phyloP scores from a whole-genome alignment of 441 rosid genomes.

The Flueggea neowawraea region DNA sequence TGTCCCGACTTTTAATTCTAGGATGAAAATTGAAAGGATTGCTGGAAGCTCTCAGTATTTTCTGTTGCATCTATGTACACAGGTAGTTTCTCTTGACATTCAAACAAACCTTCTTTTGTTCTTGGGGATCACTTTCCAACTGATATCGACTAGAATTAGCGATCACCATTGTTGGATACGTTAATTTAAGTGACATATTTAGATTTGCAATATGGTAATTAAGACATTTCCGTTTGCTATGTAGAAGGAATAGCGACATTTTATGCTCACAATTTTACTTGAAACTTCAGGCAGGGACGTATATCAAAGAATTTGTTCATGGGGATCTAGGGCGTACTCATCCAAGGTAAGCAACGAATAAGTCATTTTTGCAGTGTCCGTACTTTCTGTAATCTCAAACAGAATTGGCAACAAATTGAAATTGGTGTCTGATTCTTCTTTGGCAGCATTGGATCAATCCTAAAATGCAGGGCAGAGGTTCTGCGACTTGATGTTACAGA shows the following conservation, averaged over 20 bases:
- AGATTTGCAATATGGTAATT: too few species aligned
- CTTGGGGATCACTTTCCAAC: too few species aligned
- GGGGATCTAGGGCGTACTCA: slow-evolving; percentile 97
- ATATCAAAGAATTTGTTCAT: slow-evolving; percentile 96
- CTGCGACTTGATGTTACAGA: slow-evolving; percentile 91
- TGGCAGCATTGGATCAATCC: slow-evolving; percentile 81
- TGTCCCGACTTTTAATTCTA: slow-evolving; percentile 20
- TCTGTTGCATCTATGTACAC: slow-evolving; percentile 92
- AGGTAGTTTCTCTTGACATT: slow-evolving; percentile 37
- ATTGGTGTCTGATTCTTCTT: background rate
- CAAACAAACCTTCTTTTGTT: too few species aligned
- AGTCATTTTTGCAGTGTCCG: background rate
- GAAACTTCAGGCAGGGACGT: slow-evolving; percentile 84
- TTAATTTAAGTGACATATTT: too few species aligned
- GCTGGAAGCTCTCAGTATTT: slow-evolving; percentile 74
- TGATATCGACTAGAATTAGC: too few species aligned
- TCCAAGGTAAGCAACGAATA: slow-evolving; percentile 57
- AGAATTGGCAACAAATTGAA: background rate
- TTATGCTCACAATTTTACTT: background rate
- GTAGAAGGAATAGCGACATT: too few species aligned
- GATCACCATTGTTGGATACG: too few species aligned
- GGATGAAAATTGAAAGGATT: slow-evolving; percentile 91
- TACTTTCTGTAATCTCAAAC: background rate
- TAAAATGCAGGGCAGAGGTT: slow-evolving; percentile 90
- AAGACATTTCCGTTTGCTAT: too few species aligned